Evolutionary conservation across 1,284 basidiomycete genomes (phyloP).

Genomic region (Moesziomyces antarcticus): DNA sequence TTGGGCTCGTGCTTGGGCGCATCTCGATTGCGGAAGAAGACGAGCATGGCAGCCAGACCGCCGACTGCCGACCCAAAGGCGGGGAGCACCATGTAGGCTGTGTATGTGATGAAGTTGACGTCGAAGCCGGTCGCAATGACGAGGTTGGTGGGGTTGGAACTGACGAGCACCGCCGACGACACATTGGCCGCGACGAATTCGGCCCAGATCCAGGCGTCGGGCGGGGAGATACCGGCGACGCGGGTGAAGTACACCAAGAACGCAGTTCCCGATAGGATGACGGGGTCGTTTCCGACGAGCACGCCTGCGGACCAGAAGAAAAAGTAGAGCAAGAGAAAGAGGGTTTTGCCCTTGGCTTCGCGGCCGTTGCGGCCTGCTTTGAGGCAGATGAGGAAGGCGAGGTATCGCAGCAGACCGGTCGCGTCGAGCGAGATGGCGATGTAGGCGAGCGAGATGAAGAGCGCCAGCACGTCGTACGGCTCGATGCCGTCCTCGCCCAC

Average conservation of each 20-base stretch:
- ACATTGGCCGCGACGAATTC: constrained; percentile 85
- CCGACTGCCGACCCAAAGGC: constrained; percentile 52
- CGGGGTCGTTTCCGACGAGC: constrained; percentile 80
- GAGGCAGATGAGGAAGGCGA: constrained; percentile 71
- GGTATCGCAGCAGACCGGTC: constrained; percentile 84
- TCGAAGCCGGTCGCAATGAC: constrained; percentile 67
- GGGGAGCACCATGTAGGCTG: constrained; percentile 65
- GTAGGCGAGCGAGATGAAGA: constrained; percentile 93
- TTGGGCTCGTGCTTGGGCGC: constrained; percentile 5
- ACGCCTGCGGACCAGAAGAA: constrained; percentile 83
- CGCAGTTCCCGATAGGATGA: constrained; percentile 75
- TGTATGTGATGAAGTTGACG: constrained; percentile 62
- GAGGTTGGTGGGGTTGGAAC: constrained; percentile 69
- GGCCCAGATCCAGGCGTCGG: constrained; percentile 76
- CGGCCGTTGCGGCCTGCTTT: constrained; percentile 49
- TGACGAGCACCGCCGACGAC: constrained; percentile 68
- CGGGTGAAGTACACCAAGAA: constrained; percentile 86
- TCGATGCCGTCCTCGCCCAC: constrained; percentile 79
- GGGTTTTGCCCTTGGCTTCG: constrained; percentile 69
- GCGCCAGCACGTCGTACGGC: constrained; percentile 90
- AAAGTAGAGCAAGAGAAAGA: constrained; percentile 82
- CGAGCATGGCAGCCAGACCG: constrained; percentile 45
- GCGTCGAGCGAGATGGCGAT: constrained; percentile 91
- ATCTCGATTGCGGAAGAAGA: constrained; percentile 55
- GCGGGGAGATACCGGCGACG: constrained; percentile 75